These are phyloP conservation scores for Russula vinacea DNA, from an alignment of 768 basidiomycete genomes.

Conservation along the genomic window DNA sequence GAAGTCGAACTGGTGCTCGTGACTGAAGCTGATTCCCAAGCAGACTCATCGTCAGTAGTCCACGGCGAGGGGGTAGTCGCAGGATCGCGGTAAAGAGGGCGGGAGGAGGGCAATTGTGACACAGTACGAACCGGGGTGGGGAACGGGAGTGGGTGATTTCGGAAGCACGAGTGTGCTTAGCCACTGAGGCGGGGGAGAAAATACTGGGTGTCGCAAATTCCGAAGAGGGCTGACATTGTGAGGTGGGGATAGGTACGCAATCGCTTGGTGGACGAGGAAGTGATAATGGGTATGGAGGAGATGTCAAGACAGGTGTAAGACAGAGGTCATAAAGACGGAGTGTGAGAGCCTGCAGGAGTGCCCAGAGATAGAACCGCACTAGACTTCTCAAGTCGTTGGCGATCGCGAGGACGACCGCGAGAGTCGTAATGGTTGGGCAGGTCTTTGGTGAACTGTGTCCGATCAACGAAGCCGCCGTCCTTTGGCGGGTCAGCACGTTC, in stretches of 20 bases:
- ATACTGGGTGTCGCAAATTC: conserved; percentile 12
- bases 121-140: conserved; percentile 40
- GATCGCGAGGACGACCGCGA: conserved; percentile 63
- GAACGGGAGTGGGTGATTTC: conserved; percentile 37
- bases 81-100: conserved; percentile 26
- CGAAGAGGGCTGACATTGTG: conserved; percentile 14
- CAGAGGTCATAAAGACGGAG: conserved; percentile 34
- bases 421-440: conserved; percentile 42
- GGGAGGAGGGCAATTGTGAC: conserved; percentile 30
- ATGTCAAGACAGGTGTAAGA: conserved; percentile 35
- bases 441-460: conserved; percentile 58
- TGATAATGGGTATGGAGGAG: conserved; percentile 34
- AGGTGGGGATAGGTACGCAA: conserved; percentile 1
- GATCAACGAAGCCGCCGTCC: conserved; percentile 47
- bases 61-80: conserved; percentile 53
- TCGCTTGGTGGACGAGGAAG: conserved; percentile 39
- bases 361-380: conserved; percentile 38
- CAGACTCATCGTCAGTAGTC: conserved; percentile 75
- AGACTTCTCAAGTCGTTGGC: conserved; percentile 41
- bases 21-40: conserved; percentile 69
- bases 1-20: conserved; percentile 61
- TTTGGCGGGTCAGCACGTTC: conserved; percentile 42
- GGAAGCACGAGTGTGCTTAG: conserved; percentile 14
- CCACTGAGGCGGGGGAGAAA: conserved; percentile 18
- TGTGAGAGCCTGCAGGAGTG: conserved; percentile 31